Evolutionary conservation across 495 filamentous ascomycete species (phyloP).

Genomic region (Symbiotaphrina buchneri): DNA sequence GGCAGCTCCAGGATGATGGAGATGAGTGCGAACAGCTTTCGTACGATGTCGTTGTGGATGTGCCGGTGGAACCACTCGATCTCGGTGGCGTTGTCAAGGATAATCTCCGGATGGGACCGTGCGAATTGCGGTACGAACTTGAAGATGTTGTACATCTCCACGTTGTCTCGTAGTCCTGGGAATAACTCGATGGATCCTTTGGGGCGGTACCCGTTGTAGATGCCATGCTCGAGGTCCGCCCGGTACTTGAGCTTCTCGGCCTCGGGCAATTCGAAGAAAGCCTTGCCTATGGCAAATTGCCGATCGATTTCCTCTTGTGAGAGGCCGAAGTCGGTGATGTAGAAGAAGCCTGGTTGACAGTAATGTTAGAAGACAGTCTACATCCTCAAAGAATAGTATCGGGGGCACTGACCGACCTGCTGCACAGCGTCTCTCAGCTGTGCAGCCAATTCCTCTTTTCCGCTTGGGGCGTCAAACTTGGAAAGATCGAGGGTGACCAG

Average conservation of each 20-base stretch:
- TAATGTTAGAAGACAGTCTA: no score
- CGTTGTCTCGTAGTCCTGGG: slow-evolving; percentile 23
- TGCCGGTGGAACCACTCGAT: slow-evolving; percentile 24
- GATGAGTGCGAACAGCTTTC: slow-evolving; percentile 22
- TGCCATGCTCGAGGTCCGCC: slow-evolving; percentile 20
- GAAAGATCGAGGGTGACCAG: no score
- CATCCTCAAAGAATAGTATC: no score
- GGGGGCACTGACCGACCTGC: no score
- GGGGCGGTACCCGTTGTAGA: slow-evolving; percentile 21
- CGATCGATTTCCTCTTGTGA: slow-evolving; percentile 28
- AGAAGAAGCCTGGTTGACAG: slow-evolving; percentile 23
- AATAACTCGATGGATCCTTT: slow-evolving; percentile 11
- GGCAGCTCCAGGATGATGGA: slow-evolving; percentile 27
- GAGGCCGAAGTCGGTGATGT: slow-evolving; percentile 30
- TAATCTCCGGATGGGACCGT: slow-evolving; percentile 18
- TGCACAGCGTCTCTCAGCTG: no score
- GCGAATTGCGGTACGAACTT: slow-evolving; percentile 25
- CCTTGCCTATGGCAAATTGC: slow-evolving; percentile 30
- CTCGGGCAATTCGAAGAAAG: slow-evolving; percentile 27
- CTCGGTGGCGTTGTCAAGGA: slow-evolving; percentile 15
- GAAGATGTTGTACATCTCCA: slow-evolving; percentile 30
- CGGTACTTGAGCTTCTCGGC: slow-evolving; percentile 30
- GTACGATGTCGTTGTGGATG: slow-evolving; percentile 22
- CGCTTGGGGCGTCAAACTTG: no score
- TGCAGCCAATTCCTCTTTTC: no score